Percentiles rank a stretch among this genome's conserved stretches.
Evolutionary conservation across 345 rosid species (phyloP).

Genomic region (Jatropha curcas): DNA sequence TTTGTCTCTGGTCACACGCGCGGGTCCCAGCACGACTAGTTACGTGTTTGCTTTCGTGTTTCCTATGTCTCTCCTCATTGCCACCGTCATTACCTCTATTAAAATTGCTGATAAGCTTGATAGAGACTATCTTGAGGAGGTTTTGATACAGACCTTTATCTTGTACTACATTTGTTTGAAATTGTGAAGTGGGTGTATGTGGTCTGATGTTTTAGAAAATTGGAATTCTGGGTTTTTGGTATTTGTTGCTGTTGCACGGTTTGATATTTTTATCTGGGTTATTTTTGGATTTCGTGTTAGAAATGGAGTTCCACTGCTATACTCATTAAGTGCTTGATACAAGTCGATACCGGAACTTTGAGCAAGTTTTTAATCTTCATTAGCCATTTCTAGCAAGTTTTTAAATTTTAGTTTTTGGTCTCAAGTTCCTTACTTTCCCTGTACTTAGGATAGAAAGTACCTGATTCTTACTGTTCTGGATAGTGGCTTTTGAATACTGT

Average conservation of each 20-base stretch:
- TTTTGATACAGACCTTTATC: conserved; percentile 8
- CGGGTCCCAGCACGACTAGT: conserved; percentile 61
- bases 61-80: conserved; percentile 67
- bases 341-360: conserved; percentile 5
- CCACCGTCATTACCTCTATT: conserved; percentile 62
- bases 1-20: conserved; percentile 51
- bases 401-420: no score
- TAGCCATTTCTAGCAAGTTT: no score
- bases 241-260: neutral
- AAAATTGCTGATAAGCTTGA: conserved; percentile 76
- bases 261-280: neutral
- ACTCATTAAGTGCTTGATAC: conserved; percentile 5
- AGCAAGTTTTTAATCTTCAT: neutral
- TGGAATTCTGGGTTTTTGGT: neutral
- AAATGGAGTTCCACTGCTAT: neutral
- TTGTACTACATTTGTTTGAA: neutral
- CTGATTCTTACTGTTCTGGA: no score
- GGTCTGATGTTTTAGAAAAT: neutral
- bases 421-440: no score
- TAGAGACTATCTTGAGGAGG: conserved; percentile 70
- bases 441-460: no score
- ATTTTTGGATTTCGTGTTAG: neutral
- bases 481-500: no score
- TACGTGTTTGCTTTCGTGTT: conserved; percentile 62
- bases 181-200: neutral